Evolutionary conservation across 371 early-diverging fungal genomes (phyloP), one percentile per base, ranked within the genome.

Genomic region (Apophysomyces trapeziformis): DNA sequence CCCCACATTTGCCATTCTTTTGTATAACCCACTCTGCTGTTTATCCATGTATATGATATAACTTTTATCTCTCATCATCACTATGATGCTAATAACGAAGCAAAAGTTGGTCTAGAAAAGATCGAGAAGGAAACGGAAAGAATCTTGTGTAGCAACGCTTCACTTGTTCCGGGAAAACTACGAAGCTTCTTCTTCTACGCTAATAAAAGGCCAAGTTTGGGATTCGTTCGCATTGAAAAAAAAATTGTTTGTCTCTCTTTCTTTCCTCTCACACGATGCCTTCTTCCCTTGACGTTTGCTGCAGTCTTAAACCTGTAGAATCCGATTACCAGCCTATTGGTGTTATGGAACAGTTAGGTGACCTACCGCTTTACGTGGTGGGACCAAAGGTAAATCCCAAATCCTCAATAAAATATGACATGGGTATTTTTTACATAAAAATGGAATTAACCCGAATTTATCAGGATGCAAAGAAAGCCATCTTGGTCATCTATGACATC

Each of bases 271-370:
- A 26, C 57, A 58, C 57, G 44, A 88, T 88, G 88, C 80, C 88
- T 45, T 75, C 75, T 59, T 41, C 41, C 1, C 71, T 84, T 1
- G 67, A 77, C 38, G 83, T 84, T 57, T 90, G 92, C 73, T 90
- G 90, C 70, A 69, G 78, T 60, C 83, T 87, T 4, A 86, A 87
- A 26, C 87, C 90, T 21, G 90, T 91, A 57, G 63, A 65, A 12
- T 80, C 85, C 44, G 66, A 78, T 58, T 91, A 91, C 73, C 57
- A 68, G 18, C 68, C 87, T 62, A 74, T 75, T 57, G 92, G 92
- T 44, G 68, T 70, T 32, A 70, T 75, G n/a, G 80, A 74, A 38
- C 74, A 71, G 16, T 47, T 85, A 8, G 77, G 69, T 39, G 86
- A 81, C 47, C 65, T 85, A 38, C 64, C 72, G 13, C 62, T 78